Evolutionary conservation across 2,329 filamentous ascomycete genomes (phyloP).

Genomic region (Berkeleyomyces rouxiae): DNA sequence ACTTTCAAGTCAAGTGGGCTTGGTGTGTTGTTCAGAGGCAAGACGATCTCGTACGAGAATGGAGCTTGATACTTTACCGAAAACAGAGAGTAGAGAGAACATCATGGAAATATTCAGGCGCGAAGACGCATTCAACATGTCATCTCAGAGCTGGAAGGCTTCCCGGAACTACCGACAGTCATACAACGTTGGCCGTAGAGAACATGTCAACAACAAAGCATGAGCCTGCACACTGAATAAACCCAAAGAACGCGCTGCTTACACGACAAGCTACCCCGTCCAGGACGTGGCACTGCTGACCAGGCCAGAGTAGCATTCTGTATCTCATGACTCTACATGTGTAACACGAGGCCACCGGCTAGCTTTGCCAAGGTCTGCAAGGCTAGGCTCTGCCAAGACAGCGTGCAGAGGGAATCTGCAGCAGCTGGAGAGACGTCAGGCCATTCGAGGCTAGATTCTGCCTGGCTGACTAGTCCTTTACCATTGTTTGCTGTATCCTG

Average conservation of each 20-base stretch:
- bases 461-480: background rate
- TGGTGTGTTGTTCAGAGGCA: background rate
- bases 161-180: background rate
- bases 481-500: background rate
- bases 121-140: background rate
- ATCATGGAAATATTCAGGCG: background rate
- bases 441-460: background rate
- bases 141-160: background rate
- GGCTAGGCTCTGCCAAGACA: background rate
- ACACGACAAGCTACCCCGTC: background rate
- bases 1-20: background rate
- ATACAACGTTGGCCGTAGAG: background rate
- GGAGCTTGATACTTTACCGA: no score
- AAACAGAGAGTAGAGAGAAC: background rate
- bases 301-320: background rate
- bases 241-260: background rate
- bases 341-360: background rate
- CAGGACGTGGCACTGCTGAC: background rate
- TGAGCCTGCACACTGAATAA: background rate
- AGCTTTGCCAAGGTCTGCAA: background rate
- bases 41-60: background rate
- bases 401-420: background rate
- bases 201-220: background rate
- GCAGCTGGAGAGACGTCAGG: background rate
- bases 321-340: background rate